Percentiles rank a stretch among this genome's conserved stretches.
Conservation (phyloP, 169 alveolate genomes). For the Cryptosporidium sp. region DNA sequence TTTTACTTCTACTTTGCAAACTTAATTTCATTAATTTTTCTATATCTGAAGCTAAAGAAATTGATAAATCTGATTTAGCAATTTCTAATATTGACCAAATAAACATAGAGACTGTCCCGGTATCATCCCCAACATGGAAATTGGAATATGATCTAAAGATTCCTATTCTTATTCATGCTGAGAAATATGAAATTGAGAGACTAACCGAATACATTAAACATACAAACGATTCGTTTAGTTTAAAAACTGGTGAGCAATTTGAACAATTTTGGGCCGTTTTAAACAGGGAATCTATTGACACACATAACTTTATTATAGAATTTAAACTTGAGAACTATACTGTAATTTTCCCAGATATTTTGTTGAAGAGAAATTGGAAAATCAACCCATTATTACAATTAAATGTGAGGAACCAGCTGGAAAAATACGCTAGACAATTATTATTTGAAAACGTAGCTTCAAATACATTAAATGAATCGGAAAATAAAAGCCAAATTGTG, state of each 20-base stretch:
- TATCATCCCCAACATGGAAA: conserved; percentile 23
- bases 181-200: not conserved
- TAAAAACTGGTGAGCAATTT: conserved; percentile 8
- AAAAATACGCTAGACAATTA: conserved; percentile 42
- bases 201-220: conserved; percentile 31
- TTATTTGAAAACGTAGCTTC: not conserved
- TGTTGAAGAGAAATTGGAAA: conserved; percentile 65
- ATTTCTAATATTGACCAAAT: not conserved
- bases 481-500: not conserved
- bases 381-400: conserved; percentile 24
- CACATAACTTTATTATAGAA: conserved; percentile 12
- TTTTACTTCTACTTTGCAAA: conserved; percentile 17
- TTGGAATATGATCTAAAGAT: not conserved
- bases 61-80: not conserved
- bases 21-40: conserved; percentile 20
- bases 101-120: conserved; percentile 16
- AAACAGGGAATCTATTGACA: conserved; percentile 21
- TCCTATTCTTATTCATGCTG: conserved; percentile 19
- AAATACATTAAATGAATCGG: not conserved
- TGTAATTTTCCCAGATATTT: conserved; percentile 23
- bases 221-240: not conserved
- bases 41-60: not conserved
- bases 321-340: not conserved
- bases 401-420: conserved; percentile 32
- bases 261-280: conserved; percentile 38